These are phyloP conservation scores for Carallia pectinifolia DNA, from an alignment of 345 rosid species.

Conservation along the genomic window DNA sequence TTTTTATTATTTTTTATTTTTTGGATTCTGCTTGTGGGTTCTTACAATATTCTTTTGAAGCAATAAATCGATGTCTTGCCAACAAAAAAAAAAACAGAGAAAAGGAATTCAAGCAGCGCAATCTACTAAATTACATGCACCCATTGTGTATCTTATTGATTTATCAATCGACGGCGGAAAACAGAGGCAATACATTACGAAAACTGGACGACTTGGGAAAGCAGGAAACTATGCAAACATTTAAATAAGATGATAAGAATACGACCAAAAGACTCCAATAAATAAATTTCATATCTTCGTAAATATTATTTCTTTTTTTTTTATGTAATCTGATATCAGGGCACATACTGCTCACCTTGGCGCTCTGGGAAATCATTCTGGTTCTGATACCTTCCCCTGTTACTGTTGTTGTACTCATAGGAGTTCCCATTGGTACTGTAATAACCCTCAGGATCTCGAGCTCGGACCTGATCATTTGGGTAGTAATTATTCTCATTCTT, in stretches of 20 bases:
- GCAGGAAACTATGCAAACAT: constrained; percentile 20
- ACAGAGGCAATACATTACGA: not conserved
- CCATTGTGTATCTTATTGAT: constrained; percentile 10
- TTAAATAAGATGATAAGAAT: not conserved
- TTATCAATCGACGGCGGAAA: not conserved
- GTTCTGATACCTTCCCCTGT: constrained; percentile 1
- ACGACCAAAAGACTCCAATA: constrained; percentile 7
- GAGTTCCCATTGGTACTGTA: not conserved
- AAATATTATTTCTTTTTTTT: no score
- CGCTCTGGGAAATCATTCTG: constrained; percentile 14
- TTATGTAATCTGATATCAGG: not conserved
- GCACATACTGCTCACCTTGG: constrained; percentile 7
- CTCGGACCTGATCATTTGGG: not conserved
- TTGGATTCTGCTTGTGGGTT: no score
- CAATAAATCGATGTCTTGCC: not conserved
- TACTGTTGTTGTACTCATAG: not conserved
- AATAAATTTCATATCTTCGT: not conserved
- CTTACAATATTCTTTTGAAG: not conserved
- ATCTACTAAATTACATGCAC: not conserved
- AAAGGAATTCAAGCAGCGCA: no score
- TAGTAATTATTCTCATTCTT: not conserved
- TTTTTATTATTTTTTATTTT: no score
- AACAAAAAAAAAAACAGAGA: not conserved
- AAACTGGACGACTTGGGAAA: constrained; percentile 3
- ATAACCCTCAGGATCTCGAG: not conserved